These are phyloP conservation scores for Phytophthora capsici DNA, from an alignment of 352 stramenopile genomes.

Conservation along the genomic window DNA sequence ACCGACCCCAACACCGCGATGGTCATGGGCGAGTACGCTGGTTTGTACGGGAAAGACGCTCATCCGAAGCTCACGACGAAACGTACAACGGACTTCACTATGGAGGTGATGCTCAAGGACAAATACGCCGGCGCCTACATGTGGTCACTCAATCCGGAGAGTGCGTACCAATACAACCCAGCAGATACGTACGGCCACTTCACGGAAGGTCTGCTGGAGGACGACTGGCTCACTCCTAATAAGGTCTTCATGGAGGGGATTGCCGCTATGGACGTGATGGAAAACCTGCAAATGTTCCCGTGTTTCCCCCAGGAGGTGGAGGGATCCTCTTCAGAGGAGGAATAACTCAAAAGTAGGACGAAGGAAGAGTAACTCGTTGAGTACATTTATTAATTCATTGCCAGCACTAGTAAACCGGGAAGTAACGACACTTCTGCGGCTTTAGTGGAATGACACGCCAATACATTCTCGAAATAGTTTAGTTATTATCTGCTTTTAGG, in stretches of 20 bases:
- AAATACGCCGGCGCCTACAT: conserved; percentile 68
- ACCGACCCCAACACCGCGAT: conserved; percentile 47
- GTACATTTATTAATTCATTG: conserved; percentile 28
- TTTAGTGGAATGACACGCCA: neutral
- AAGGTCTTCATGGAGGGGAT: conserved; percentile 65
- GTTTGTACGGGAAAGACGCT: conserved; percentile 59
- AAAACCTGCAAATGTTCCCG: conserved; percentile 64
- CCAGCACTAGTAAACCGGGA: neutral
- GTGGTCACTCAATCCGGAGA: conserved; percentile 80
- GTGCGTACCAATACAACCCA: conserved; percentile 75
- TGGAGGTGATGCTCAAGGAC: conserved; percentile 59
- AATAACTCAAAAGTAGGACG: conserved; percentile 11
- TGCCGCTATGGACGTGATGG: conserved; percentile 51
- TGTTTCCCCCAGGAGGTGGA: conserved; percentile 57
- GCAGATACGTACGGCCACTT: conserved; percentile 58
- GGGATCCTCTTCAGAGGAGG: conserved; percentile 5
- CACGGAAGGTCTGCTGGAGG: conserved; percentile 60
- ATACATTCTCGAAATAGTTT: too few species aligned
- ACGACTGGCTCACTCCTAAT: conserved; percentile 78
- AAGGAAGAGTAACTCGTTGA: conserved; percentile 19
- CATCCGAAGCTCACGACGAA: conserved; percentile 66
- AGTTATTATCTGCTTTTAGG: neutral
- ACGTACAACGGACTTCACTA: conserved; percentile 66
- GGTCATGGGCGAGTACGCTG: conserved; percentile 69
- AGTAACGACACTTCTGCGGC: neutral